Conservation (phyloP, 139 green algal genomes). For the Chlorella sp. region DNA sequence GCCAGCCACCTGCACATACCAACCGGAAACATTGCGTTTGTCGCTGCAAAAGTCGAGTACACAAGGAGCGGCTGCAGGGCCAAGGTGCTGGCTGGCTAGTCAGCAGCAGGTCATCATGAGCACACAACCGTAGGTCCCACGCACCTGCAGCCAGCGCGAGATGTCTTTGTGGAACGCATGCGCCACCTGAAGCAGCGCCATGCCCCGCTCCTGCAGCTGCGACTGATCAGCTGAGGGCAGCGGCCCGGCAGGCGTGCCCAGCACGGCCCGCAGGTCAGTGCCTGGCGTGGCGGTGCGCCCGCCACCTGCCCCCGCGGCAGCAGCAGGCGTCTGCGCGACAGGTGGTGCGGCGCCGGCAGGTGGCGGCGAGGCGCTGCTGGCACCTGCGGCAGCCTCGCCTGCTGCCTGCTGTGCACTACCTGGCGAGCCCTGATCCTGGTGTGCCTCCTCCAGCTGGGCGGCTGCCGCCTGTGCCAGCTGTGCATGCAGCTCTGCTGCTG, state of each 20-base stretch:
- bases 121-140: background rate
- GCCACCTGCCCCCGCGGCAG: background rate
- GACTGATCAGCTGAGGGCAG: background rate
- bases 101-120: too few species aligned
- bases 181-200: slow-evolving; percentile 4
- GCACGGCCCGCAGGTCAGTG: slow-evolving; percentile 13
- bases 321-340: background rate
- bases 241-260: slow-evolving; percentile 1
- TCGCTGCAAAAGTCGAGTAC: too few species aligned
- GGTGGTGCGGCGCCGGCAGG: background rate
- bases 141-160: slow-evolving; percentile 12
- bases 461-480: background rate
- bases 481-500: background rate
- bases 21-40: too few species aligned
- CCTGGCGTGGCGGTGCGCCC: background rate
- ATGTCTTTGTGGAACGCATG: background rate
- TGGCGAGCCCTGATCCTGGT: background rate
- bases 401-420: background rate
- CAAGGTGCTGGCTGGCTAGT: too few species aligned
- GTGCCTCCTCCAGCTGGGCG: background rate
- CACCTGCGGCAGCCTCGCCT: background rate
- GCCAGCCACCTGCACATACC: background rate
- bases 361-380: background rate
- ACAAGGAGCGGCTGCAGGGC: too few species aligned
- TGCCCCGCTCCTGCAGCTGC: slow-evolving; percentile 5